Conservation (phyloP, 2,329 filamentous ascomycete genomes). For the Colletotrichum sublineola region DNA sequence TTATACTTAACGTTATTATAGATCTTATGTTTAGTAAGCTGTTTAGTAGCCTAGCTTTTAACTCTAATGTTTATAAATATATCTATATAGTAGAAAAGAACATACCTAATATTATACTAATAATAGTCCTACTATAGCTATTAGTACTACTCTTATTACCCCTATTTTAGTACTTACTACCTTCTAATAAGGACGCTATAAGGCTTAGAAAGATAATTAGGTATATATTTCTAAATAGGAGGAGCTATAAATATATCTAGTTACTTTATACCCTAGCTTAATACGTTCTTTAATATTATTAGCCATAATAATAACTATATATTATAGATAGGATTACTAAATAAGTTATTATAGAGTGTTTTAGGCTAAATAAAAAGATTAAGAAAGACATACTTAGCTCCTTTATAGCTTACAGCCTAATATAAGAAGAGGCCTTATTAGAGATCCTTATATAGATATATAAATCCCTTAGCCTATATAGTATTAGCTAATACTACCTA, state of each 20-base stretch:
- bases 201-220: slow-evolving; percentile 59
- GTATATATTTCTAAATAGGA: slow-evolving; percentile 46
- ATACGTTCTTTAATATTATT: slow-evolving; percentile 44
- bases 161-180: slow-evolving; percentile 56
- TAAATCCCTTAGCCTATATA: no score
- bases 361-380: slow-evolving; percentile 56
- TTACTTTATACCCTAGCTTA: slow-evolving; percentile 42
- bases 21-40: slow-evolving; percentile 62
- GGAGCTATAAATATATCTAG: no score
- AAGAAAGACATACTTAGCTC: slow-evolving; percentile 66
- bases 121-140: slow-evolving; percentile 57
- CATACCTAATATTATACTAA: slow-evolving; percentile 60
- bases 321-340: slow-evolving; percentile 54
- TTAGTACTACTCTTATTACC: slow-evolving; percentile 56
- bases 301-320: no score
- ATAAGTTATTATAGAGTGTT: slow-evolving; percentile 60
- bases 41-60: slow-evolving; percentile 60
- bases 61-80: slow-evolving; percentile 62
- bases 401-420: slow-evolving; percentile 56
- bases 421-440: slow-evolving; percentile 57
- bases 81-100: slow-evolving; percentile 58
- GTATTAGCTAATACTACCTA: no score
- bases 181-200: slow-evolving; percentile 54
- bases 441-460: slow-evolving; percentile 57
- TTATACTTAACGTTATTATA: slow-evolving; percentile 68